Conservation (phyloP, 768 basidiomycete species). For the Boletus rubropictus region DNA sequence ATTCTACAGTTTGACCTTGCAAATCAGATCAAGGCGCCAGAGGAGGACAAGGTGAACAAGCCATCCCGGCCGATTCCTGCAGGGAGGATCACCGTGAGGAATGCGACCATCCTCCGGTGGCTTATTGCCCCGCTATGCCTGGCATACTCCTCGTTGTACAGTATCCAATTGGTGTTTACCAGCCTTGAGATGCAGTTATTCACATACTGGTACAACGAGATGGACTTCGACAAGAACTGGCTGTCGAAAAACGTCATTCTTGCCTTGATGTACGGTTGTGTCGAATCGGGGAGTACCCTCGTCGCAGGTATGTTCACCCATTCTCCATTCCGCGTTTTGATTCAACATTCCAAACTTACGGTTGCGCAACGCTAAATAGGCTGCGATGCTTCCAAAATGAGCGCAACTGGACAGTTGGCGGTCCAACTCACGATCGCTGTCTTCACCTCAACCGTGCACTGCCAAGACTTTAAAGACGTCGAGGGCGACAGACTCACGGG, state of each 20-base stretch:
- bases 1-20: conserved; percentile 40
- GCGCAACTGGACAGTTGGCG: conserved; percentile 28
- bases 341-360: no score
- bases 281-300: conserved; percentile 36
- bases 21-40: conserved; percentile 38
- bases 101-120: conserved; percentile 36
- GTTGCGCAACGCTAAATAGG: no score
- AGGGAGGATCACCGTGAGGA: conserved; percentile 33
- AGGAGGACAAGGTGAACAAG: conserved; percentile 43
- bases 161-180: conserved; percentile 27
- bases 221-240: conserved; percentile 35
- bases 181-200: conserved; percentile 33
- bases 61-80: conserved; percentile 42
- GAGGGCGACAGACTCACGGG: conserved; percentile 38
- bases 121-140: conserved; percentile 32
- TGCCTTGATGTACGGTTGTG: conserved; percentile 34
- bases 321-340: no score
- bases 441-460: conserved; percentile 43
- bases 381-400: conserved; percentile 20
- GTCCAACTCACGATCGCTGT: conserved; percentile 34
- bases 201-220: conserved; percentile 37
- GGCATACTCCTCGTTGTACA: conserved; percentile 30
- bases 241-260: conserved; percentile 36
- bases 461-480: conserved; percentile 45
- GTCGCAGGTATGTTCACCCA: conserved; percentile 28